These are phyloP conservation scores for Sequoiadendron giganteum DNA, from an alignment of 75 land plant species.

Conservation along the genomic window DNA sequence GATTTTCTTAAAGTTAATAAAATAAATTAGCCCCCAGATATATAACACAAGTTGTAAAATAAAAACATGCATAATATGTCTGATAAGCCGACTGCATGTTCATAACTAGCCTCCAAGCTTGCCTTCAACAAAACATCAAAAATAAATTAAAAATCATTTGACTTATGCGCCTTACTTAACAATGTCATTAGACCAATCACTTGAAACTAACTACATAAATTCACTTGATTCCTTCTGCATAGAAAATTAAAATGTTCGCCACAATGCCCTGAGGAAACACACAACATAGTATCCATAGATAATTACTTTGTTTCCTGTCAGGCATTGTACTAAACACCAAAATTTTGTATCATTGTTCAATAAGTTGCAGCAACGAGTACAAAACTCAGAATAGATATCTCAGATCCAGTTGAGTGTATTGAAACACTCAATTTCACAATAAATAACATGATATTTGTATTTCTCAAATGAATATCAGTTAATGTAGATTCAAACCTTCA, in stretches of 20 bases:
- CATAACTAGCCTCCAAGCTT: neutral
- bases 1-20: neutral
- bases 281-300: neutral
- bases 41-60: neutral
- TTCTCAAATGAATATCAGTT: neutral
- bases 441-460: neutral
- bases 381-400: neutral
- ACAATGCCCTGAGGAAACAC: neutral
- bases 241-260: neutral
- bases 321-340: neutral
- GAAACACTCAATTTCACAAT: neutral
- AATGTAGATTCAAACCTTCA: neutral
- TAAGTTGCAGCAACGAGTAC: neutral
- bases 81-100: neutral
- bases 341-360: neutral
- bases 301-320: neutral
- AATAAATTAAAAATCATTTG: neutral
- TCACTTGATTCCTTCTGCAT: neutral
- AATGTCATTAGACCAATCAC: neutral
- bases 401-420: neutral
- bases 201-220: neutral
- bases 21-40: neutral
- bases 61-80: neutral
- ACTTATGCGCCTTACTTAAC: neutral
- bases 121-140: neutral